Evolutionary conservation across 2,329 filamentous ascomycete genomes (phyloP).

Genomic region (Didymella pinodella): DNA sequence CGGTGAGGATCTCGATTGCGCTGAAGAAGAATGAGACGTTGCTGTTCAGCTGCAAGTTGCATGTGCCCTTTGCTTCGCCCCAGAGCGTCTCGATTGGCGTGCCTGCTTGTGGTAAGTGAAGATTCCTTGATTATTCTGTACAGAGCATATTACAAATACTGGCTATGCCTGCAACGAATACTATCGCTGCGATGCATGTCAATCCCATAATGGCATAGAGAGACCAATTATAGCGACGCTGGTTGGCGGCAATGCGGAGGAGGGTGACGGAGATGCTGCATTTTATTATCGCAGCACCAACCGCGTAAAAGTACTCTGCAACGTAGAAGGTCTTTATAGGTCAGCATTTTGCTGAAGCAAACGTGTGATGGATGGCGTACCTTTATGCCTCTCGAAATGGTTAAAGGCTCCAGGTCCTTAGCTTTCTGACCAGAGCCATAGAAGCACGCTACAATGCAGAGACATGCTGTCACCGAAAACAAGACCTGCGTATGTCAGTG

Average conservation of each 20-base stretch:
- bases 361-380: constrained; percentile 3
- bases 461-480: constrained; percentile 29
- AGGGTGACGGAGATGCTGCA: constrained; percentile 33
- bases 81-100: constrained; percentile 32
- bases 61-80: constrained; percentile 32
- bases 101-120: constrained; percentile 15
- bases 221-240: constrained; percentile 21
- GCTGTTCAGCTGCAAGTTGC: constrained; percentile 32
- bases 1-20: constrained; percentile 31
- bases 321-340: constrained; percentile 26
- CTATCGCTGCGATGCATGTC: constrained; percentile 26
- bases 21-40: constrained; percentile 34
- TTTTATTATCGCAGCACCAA: constrained; percentile 32
- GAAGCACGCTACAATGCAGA: constrained; percentile 31
- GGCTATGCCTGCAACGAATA: constrained; percentile 32
- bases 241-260: constrained; percentile 27
- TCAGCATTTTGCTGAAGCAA: not conserved
- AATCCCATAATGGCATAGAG: constrained; percentile 26
- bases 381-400: constrained; percentile 27
- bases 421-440: constrained; percentile 32
- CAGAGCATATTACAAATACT: constrained; percentile 25
- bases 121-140: not conserved
- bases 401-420: constrained; percentile 17
- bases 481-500: constrained; percentile 20
- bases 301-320: constrained; percentile 35